These are phyloP conservation scores for Geranium rotundifolium DNA, from an alignment of 345 rosid genomes.

Conservation along the genomic window DNA sequence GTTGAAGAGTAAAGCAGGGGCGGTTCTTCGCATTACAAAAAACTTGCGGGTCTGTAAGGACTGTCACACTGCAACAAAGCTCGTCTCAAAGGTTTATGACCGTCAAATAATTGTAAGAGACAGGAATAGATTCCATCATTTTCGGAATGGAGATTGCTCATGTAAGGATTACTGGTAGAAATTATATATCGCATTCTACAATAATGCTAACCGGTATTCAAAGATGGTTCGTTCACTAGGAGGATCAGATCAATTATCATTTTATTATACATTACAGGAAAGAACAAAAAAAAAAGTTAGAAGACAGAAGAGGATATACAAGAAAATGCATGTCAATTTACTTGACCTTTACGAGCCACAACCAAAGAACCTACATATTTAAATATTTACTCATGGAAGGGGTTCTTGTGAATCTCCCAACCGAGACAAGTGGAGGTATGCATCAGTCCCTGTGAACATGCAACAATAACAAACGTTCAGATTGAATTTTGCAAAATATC, in stretches of 20 bases:
- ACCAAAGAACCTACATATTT: no score
- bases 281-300: no score
- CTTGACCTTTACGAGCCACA: neutral
- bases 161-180: slow-evolving; percentile 28
- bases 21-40: slow-evolving; percentile 22
- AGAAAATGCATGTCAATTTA: neutral
- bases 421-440: slow-evolving; percentile 62
- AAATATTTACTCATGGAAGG: slow-evolving; percentile 36
- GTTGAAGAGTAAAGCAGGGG: slow-evolving; percentile 17
- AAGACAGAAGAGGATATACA: neutral
- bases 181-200: no score
- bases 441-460: slow-evolving; percentile 59
- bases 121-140: slow-evolving; percentile 23
- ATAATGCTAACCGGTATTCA: no score
- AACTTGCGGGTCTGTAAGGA: slow-evolving; percentile 25
- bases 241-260: no score
- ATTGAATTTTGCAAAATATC: neutral
- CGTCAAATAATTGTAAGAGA: slow-evolving; percentile 27
- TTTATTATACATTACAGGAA: no score
- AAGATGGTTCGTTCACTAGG: no score
- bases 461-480: neutral
- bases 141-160: slow-evolving; percentile 25
- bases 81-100: slow-evolving; percentile 22
- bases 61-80: slow-evolving; percentile 29
- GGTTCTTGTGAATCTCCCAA: slow-evolving; percentile 66